These are phyloP conservation scores for Sugiyamaella smithiae DNA, from an alignment of 805 yeast species.

Conservation along the genomic window DNA sequence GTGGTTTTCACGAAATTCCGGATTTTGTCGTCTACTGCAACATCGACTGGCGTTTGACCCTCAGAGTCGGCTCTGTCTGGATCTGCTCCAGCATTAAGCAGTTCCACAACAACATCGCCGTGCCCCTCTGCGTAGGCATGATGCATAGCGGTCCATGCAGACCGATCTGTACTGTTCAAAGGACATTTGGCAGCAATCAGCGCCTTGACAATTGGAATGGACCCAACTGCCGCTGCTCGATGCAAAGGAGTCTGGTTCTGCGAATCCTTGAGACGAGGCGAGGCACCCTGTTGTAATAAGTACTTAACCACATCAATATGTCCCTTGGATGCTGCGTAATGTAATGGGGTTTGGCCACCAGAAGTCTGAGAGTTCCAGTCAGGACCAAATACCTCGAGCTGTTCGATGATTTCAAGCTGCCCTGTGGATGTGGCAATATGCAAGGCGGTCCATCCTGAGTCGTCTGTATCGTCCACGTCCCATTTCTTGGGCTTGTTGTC, in stretches of 20 bases:
- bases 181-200: slow-evolving; percentile 58
- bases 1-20: slow-evolving; percentile 21
- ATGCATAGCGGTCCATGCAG: slow-evolving; percentile 85
- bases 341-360: slow-evolving; percentile 73
- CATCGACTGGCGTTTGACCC: slow-evolving; percentile 54
- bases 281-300: slow-evolving; percentile 58
- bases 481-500: slow-evolving; percentile 29
- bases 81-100: slow-evolving; percentile 70
- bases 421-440: slow-evolving; percentile 84
- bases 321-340: slow-evolving; percentile 71
- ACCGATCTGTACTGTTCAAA: slow-evolving; percentile 61
- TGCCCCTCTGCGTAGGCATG: slow-evolving; percentile 91
- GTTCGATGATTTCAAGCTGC: slow-evolving; percentile 48
- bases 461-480: slow-evolving; percentile 72
- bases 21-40: slow-evolving; percentile 54
- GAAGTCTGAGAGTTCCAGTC: slow-evolving; percentile 60
- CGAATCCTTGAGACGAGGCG: slow-evolving; percentile 64
- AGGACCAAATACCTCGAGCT: slow-evolving; percentile 50
- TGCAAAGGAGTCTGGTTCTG: slow-evolving; percentile 67
- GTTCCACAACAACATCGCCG: slow-evolving; percentile 64
- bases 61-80: slow-evolving; percentile 43
- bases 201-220: slow-evolving; percentile 51
- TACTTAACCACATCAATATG: slow-evolving; percentile 52
- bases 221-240: slow-evolving; percentile 80
- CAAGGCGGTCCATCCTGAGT: slow-evolving; percentile 83